Base-by-base conservation (phyloP, 179 eudicot species). In the Silene coronaria region DNA sequence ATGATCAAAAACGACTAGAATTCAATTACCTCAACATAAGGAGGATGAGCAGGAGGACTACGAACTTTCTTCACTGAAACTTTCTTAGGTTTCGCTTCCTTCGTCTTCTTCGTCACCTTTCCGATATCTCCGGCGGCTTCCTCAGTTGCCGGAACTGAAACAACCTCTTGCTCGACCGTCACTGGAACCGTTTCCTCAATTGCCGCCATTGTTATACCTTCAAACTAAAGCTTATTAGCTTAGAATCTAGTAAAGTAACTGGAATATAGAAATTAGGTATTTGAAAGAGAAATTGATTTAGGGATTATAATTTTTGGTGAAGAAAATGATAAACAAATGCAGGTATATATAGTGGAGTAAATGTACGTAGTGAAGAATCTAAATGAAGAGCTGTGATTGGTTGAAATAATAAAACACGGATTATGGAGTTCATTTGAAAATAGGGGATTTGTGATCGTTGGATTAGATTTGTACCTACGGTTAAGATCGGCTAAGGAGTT, bases 391-490 rank as follows among this genome's bases (percentile, higher is more conserved):
- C 58, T 34, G 63, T 86, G 83, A 92, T 92, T 92, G 90, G 96
- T 77, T 0, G 80, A 83, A 48, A 73, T 42, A 2, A 5, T 0
- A 4, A 12, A 75, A 86, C 90, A 79, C 87, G 92, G 95, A 91
- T 91, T 78, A 73, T 70, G 23, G 61, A 11, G n/a, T 0, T 11
- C 34, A 76, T 66, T 70, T 12, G 46, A 75, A 74, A 26, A 32
- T 83, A 74, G 4, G 8, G 75, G 23, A 72, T 61, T 0, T 69
- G 2, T 23, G 38, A 17, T 71, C 96, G 90, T 87, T 77, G 71
- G 97, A 91, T 91, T 9, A 27, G 8, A 26, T 21, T 13, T 21
- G 22, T n/a, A 87, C 85, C 87, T 19, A 90, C 96, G 96, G 93
- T 75, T 67, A 22, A 23, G 24, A 67, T n/a, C 21, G 17, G 19